A percentile compares a stretch with the other conserved stretches of the same genome.
These are phyloP conservation scores for Secale cereale DNA, from an alignment of 176 grass and related monocot genomes.

Conservation along the genomic window DNA sequence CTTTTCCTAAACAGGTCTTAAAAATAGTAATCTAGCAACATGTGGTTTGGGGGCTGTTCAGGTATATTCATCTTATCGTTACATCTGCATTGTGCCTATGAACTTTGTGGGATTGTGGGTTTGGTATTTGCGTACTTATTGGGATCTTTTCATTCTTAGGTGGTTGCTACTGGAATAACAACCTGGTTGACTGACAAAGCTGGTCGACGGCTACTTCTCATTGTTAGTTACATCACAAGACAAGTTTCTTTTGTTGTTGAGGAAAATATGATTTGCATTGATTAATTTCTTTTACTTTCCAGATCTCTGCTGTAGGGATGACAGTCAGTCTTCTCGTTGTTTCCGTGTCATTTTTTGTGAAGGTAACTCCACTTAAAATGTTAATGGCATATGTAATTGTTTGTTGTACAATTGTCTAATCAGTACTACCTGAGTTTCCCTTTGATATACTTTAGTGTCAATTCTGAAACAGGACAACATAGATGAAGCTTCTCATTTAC, in stretches of 20 bases:
- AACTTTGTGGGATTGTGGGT: conserved; percentile 9
- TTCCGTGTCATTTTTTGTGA: conserved; percentile 86
- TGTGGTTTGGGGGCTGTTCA: conserved; percentile 89
- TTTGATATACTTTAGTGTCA: conserved; percentile 19
- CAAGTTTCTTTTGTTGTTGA: not conserved
- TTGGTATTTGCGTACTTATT: conserved; percentile 14
- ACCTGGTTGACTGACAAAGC: conserved; percentile 97
- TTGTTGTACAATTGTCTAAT: not conserved
- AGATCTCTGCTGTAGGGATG: conserved; percentile 82
- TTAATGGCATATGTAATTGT: not conserved
- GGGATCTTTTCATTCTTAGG: conserved; percentile 38
- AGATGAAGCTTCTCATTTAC: conserved; percentile 53
- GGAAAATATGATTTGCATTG: conserved; percentile 12
- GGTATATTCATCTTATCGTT: conserved; percentile 40
- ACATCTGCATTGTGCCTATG: not conserved
- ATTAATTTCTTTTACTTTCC: conserved; percentile 27
- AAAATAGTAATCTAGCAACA: conserved; percentile 82
- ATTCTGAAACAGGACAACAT: conserved; percentile 57
- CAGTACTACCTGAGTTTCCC: not conserved
- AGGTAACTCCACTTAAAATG: conserved; percentile 44
- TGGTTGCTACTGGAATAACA: conserved; percentile 83
- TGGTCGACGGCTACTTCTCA: conserved; percentile 92
- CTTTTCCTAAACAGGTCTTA: conserved; percentile 59
- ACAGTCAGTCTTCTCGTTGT: conserved; percentile 67
- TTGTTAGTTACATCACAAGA: conserved; percentile 62